Evolutionary conservation across 306 rosid genomes (phyloP).

Genomic region (Castanea crenata): DNA sequence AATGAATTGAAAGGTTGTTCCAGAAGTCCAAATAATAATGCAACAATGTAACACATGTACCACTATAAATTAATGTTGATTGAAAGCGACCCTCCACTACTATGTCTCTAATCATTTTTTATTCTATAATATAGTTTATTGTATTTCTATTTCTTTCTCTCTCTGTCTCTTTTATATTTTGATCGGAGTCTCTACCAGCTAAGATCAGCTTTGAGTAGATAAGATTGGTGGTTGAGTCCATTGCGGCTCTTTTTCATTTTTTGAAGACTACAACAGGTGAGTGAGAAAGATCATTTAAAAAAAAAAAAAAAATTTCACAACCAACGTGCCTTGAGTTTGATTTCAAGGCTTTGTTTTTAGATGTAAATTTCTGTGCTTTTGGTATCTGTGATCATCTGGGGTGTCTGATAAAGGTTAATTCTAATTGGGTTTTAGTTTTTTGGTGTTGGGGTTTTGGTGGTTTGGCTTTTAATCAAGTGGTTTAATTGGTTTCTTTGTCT

Average conservation of each 20-base stretch:
- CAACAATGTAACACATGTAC: not conserved
- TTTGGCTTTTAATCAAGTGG: slow-evolving; percentile 17
- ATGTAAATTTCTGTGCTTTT: slow-evolving; percentile 18
- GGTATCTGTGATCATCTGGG: slow-evolving; percentile 11
- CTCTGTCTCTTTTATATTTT: slow-evolving; percentile 19
- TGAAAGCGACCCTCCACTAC: slow-evolving; percentile 46
- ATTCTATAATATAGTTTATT: not conserved
- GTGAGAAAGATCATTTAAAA: not conserved
- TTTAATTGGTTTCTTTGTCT: not conserved
- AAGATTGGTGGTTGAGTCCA: slow-evolving; percentile 52
- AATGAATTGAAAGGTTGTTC: not conserved
- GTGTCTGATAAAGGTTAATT: slow-evolving; percentile 22
- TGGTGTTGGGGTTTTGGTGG: slow-evolving; percentile 27
- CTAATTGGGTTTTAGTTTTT: slow-evolving; percentile 12
- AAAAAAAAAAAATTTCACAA: not conserved
- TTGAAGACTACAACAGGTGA: slow-evolving; percentile 44
- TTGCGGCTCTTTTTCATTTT: slow-evolving; percentile 20
- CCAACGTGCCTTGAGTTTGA: slow-evolving; percentile 19
- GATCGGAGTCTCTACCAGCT: slow-evolving; percentile 47
- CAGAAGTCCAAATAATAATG: not conserved
- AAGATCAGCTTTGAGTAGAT: slow-evolving; percentile 43
- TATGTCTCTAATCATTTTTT: slow-evolving; percentile 6
- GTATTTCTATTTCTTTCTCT: not conserved
- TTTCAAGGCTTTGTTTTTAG: slow-evolving; percentile 9
- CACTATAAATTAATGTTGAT: not conserved